Conservation (phyloP, 371 early-diverging fungal species). For the Rhizopus stolonifer region DNA sequence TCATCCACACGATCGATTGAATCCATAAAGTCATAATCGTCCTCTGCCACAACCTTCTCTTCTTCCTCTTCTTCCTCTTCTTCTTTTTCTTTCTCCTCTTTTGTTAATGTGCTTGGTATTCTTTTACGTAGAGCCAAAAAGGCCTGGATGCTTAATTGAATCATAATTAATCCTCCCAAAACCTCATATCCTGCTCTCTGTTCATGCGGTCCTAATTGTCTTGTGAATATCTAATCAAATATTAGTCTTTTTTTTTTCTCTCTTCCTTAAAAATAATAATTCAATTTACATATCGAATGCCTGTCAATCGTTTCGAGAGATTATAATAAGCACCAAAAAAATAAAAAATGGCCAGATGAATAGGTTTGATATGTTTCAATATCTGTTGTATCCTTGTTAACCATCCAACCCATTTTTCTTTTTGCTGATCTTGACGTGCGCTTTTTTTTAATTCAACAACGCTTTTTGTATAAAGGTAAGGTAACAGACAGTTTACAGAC, state of each 20-base stretch:
- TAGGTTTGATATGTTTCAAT: slow-evolving; percentile 48
- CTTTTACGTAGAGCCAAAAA: slow-evolving; percentile 38
- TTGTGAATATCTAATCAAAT: slow-evolving; percentile 62
- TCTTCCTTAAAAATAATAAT: background rate
- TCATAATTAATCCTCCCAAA: slow-evolving; percentile 73
- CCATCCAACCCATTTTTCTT: slow-evolving; percentile 3
- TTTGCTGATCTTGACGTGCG: slow-evolving; percentile 16
- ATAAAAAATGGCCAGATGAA: slow-evolving; percentile 82
- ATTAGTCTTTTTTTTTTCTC: too few species aligned
- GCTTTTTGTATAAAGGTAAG: slow-evolving; percentile 58
- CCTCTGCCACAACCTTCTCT: slow-evolving; percentile 22
- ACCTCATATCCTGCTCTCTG: slow-evolving; percentile 81
- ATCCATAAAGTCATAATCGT: slow-evolving; percentile 47
- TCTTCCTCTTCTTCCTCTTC: slow-evolving; percentile 8
- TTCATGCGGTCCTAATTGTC: slow-evolving; percentile 74
- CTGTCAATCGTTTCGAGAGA: slow-evolving; percentile 74
- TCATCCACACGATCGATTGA: slow-evolving; percentile 28
- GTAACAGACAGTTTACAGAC: slow-evolving; percentile 55
- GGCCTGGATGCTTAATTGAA: slow-evolving; percentile 66
- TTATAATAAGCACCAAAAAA: slow-evolving; percentile 79
- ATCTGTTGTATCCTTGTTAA: slow-evolving; percentile 37
- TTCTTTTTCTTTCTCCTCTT: slow-evolving; percentile 14
- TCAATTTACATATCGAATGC: slow-evolving; percentile 71
- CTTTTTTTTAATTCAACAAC: slow-evolving; percentile 48
- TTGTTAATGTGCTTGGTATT: slow-evolving; percentile 12